Percentiles rank a stretch among this genome's conserved stretches.
Evolutionary conservation across 2,329 filamentous ascomycete genomes (phyloP).

Genomic region (Helicocarpus griseus): DNA sequence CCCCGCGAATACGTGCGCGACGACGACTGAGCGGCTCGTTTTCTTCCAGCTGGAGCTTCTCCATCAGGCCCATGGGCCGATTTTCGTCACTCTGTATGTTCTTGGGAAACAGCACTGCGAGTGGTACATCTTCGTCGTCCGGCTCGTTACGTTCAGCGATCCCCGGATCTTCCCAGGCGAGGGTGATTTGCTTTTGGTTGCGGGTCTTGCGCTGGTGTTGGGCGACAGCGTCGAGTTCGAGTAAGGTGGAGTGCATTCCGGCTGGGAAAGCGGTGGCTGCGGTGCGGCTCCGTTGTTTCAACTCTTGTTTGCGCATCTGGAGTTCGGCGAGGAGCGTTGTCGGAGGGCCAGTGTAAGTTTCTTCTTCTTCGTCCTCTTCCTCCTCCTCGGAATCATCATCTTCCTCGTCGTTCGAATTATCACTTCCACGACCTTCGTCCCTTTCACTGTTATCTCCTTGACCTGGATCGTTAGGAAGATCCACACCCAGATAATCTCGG

Average conservation of each 20-base stretch:
- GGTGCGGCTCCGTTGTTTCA: constrained; percentile 67
- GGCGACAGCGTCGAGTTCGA: constrained; percentile 83
- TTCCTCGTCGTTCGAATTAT: constrained; percentile 7
- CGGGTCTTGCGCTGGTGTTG: constrained; percentile 71
- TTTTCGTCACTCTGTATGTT: constrained; percentile 21
- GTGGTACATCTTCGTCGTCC: constrained; percentile 75
- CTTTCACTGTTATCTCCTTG: constrained; percentile 15
- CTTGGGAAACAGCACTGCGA: constrained; percentile 66
- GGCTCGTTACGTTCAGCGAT: constrained; percentile 29
- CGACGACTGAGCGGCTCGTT: constrained; percentile 78
- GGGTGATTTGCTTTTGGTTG: constrained; percentile 63
- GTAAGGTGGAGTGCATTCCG: constrained; percentile 81
- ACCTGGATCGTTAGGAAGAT: constrained; percentile 7
- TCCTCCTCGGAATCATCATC: constrained; percentile 37
- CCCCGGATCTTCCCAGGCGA: constrained; percentile 72
- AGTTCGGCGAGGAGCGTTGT: constrained; percentile 89
- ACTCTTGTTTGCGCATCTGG: constrained; percentile 80
- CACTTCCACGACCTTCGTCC: constrained; percentile 9
- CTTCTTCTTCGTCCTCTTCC: constrained; percentile 35
- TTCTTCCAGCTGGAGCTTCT: constrained; percentile 77
- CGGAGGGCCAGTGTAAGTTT: constrained; percentile 57
- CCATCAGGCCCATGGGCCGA: constrained; percentile 38
- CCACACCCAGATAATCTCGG: neutral
- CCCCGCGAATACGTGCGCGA: constrained; percentile 63
- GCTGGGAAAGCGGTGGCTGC: constrained; percentile 54